phyloP scores from a whole-genome alignment of 495 filamentous ascomycete genomes.

The Podospora bellae-mahoneyi region DNA sequence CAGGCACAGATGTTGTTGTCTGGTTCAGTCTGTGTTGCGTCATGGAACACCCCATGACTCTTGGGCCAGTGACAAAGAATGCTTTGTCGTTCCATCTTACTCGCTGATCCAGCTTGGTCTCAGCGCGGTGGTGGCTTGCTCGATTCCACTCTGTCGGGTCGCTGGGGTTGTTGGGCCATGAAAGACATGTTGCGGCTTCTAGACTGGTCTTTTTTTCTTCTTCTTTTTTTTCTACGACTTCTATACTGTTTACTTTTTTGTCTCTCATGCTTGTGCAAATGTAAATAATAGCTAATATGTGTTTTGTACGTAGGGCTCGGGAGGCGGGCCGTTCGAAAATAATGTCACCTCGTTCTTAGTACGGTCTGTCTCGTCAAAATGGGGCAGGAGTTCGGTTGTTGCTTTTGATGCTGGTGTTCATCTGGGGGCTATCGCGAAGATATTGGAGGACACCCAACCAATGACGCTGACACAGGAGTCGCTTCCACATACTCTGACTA shows the following conservation, averaged over 20 bases:
- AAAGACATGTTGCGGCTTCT: no score
- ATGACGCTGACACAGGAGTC: slow-evolving; percentile 37
- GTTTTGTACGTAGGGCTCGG: slow-evolving; percentile 64
- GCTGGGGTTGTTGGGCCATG: no score
- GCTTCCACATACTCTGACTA: slow-evolving; percentile 38
- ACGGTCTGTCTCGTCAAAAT: slow-evolving; percentile 70
- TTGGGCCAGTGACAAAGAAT: no score
- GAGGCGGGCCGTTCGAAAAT: slow-evolving; percentile 85
- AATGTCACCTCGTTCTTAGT: slow-evolving; percentile 87
- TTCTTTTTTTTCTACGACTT: no score
- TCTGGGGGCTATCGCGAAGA: slow-evolving; percentile 72
- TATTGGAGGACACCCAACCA: slow-evolving; percentile 54
- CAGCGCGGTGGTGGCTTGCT: no score
- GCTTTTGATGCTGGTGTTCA: slow-evolving; percentile 93
- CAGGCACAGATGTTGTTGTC: no score
- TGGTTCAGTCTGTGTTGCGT: no score
- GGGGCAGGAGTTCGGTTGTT: slow-evolving; percentile 74
- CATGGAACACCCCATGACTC: no score
- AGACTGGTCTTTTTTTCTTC: no score
- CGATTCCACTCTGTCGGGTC: no score
- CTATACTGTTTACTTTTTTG: not conserved
- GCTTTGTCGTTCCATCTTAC: no score
- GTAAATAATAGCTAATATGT: slow-evolving; percentile 24
- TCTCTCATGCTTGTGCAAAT: not conserved
- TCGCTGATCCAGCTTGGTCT: no score